Conservation (phyloP, 176 grass and related monocot genomes). For the Hyparrhenia diplandra region DNA sequence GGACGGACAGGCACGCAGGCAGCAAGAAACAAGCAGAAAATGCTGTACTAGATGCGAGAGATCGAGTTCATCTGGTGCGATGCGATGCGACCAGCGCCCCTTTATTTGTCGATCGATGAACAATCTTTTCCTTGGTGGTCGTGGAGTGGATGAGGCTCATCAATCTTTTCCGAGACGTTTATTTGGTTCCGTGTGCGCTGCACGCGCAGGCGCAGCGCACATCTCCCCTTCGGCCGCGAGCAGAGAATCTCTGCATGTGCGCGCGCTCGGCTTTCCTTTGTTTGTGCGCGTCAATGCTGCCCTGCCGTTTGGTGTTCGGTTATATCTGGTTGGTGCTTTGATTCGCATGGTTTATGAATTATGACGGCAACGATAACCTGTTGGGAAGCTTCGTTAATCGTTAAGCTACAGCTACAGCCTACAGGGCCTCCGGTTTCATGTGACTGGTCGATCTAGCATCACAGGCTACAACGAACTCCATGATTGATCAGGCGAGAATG, state of each 20-base stretch:
- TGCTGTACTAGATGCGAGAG: background rate
- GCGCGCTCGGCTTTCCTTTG: too few relatives aligned
- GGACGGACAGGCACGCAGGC: too few relatives aligned
- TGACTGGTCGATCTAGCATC: background rate
- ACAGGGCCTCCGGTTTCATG: too few relatives aligned
- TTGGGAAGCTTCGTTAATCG: background rate
- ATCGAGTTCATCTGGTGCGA: background rate
- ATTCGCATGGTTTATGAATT: background rate
- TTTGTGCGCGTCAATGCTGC: too few relatives aligned
- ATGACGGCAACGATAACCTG: background rate
- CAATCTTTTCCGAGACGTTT: background rate
- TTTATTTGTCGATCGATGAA: background rate
- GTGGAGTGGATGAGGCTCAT: background rate
- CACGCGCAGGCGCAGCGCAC: too few relatives aligned
- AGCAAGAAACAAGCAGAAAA: background rate
- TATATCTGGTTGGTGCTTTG: background rate
- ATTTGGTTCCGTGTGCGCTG: background rate
- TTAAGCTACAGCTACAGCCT: background rate
- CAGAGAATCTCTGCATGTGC: too few relatives aligned
- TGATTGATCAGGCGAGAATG: background rate
- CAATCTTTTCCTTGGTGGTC: background rate
- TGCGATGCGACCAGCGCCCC: too few relatives aligned
- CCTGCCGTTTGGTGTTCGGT: background rate
- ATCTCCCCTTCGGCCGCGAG: too few relatives aligned
- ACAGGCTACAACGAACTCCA: background rate